Base-by-base conservation (phyloP, 176 grass and related monocot species). In the Avena sativa region DNA sequence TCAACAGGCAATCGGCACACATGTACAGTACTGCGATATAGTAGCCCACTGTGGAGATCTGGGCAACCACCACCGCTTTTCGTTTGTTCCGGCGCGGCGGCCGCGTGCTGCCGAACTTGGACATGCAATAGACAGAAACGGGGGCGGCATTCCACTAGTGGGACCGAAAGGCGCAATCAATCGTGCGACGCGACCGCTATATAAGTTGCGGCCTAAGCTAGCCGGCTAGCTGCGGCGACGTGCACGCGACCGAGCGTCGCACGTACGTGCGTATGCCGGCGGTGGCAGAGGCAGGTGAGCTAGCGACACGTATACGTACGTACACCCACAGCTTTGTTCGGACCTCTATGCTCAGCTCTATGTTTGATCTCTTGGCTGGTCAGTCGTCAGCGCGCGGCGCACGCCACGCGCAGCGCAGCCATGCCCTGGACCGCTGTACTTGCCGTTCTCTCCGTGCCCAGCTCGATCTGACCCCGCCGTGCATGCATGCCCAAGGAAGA, bases 111-210 rank as follows among this genome's bases (percentile, higher is more conserved):
- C 70, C 26, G 68, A 51, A 43, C 7, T 2, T 25, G 9, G 60
- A 20, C 11, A 1, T 10, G 7, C 67, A 36, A 70, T 26, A 20
- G 62, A 86, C 56, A 66, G 25, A 14, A 67, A 34, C 10, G 26
- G 67, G 78, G 25, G 66, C 81, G 81, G 50, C 75, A 79, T 57
- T 20, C 36, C 80, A 51, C 57, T 79, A 25, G 53, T 21, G 80
- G 57, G 74, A 43, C 49, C 13, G 75, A 67, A 90, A 84, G 74
- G 21, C 58, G 58, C 89, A 50, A 84, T 74, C 48, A 49, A 74
- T 83, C 79, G 64, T 9, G 14, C 43, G 11, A 17, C 5, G 19
- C 7, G 21, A 57, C 12, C 16, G 21, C 43, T 12, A 3, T 14
- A 13, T 9, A 74, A 46, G 21, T 9, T 17, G 21, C 72, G 49